phyloP scores from a whole-genome alignment of 2,329 filamentous ascomycete genomes.

The Phyllosticta ampelicida region DNA sequence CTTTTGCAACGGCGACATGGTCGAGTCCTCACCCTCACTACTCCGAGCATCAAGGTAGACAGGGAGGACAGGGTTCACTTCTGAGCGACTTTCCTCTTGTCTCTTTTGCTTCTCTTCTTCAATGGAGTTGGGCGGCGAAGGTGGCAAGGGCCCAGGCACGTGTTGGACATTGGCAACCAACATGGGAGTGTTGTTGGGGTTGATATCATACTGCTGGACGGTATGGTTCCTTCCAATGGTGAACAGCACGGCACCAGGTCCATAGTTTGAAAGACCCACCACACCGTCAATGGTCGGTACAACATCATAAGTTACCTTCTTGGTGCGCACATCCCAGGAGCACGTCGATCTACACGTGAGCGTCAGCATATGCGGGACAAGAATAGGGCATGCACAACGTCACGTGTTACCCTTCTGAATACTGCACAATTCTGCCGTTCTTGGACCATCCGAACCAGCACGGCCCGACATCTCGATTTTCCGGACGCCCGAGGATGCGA shows the following conservation, averaged over 20 bases:
- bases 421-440: conserved; percentile 91
- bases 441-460: conserved; percentile 99
- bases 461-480: conserved; percentile 56
- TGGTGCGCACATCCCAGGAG: conserved; percentile 91
- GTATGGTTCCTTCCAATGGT: conserved; percentile 80
- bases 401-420: conserved; percentile 67
- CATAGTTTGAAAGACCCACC: conserved; percentile 75
- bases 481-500: conserved; percentile 69
- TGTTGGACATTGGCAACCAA: conserved; percentile 86
- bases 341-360: conserved; percentile 10
- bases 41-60: conserved; percentile 47
- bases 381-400: conserved; percentile 7
- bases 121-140: conserved; percentile 71
- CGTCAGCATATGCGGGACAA: conserved; percentile 15
- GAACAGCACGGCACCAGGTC: conserved; percentile 82
- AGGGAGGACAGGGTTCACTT: conserved; percentile 22
- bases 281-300: conserved; percentile 79
- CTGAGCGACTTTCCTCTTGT: conserved; percentile 18
- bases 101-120: conserved; percentile 49
- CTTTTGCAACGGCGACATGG: conserved; percentile 61
- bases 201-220: conserved; percentile 90
- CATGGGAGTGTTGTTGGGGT: conserved; percentile 53
- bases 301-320: conserved; percentile 81
- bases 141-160: conserved; percentile 63
- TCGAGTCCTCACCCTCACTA: conserved; percentile 51